phyloP scores from a whole-genome alignment of 495 filamentous ascomycete genomes.

The Xylaria telfairii region DNA sequence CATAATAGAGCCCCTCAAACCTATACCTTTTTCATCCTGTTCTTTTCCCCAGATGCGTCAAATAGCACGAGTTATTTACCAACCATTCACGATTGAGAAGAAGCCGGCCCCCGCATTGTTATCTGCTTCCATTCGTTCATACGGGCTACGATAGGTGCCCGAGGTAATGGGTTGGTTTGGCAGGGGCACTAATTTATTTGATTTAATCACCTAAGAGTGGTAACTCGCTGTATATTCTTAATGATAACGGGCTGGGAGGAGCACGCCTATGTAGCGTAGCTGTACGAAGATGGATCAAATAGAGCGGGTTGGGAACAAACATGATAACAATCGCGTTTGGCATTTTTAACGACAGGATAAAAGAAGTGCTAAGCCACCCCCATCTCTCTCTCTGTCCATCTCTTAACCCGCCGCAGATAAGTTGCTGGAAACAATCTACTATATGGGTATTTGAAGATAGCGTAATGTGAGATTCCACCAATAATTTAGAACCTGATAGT shows the following conservation, averaged over 20 bases:
- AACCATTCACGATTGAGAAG: background rate
- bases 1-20: constrained; percentile 39
- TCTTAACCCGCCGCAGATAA: background rate
- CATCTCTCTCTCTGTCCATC: background rate
- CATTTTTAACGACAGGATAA: background rate
- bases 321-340: background rate
- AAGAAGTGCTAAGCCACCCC: background rate
- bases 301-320: constrained; percentile 1
- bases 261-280: background rate
- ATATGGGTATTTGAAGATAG: background rate
- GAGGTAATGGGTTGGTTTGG: background rate
- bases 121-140: background rate
- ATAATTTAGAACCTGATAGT: background rate
- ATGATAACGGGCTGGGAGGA: background rate
- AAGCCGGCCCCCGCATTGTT: background rate
- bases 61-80: background rate
- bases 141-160: constrained; percentile 2
- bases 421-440: background rate
- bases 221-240: constrained; percentile 11
- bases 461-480: background rate
- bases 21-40: background rate
- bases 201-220: background rate
- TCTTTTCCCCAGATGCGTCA: background rate
- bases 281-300: background rate
- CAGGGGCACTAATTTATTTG: constrained; percentile 18